These are phyloP conservation scores for Striga asiatica DNA, from an alignment of 257 asterid species.

Conservation along the genomic window DNA sequence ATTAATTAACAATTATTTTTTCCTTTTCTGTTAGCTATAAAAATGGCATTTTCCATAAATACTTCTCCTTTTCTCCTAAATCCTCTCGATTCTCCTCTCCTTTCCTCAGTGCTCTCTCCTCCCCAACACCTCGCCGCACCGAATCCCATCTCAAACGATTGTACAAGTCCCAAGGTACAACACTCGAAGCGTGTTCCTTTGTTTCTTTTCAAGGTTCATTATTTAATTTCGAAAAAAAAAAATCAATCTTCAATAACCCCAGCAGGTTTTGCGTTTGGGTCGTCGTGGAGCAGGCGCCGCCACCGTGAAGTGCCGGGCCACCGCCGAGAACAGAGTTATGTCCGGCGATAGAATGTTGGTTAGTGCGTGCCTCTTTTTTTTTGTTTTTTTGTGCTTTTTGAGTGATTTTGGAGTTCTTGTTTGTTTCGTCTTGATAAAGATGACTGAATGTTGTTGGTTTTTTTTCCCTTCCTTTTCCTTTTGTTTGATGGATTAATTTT, in stretches of 20 bases:
- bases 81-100: conserved; percentile 21
- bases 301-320: conserved; percentile 32
- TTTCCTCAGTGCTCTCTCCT: conserved; percentile 15
- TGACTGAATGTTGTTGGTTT: not conserved
- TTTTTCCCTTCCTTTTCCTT: not conserved
- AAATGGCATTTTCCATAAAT: conserved; percentile 27
- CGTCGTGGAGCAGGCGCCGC: conserved; percentile 26
- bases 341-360: conserved; percentile 83
- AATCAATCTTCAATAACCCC: not conserved
- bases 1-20: no score
- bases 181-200: not conserved
- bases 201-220: not conserved
- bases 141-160: conserved; percentile 20
- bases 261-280: conserved; percentile 23
- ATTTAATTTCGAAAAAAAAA: no score
- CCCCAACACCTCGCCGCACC: conserved; percentile 31
- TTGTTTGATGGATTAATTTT: not conserved
- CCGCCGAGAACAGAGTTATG: conserved; percentile 35
- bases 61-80: conserved; percentile 15
- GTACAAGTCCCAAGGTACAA: conserved; percentile 22
- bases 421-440: not conserved
- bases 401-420: not conserved
- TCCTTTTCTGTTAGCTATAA: not conserved
- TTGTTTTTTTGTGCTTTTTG: not conserved
- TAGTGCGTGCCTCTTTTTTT: conserved; percentile 9